phyloP scores from a whole-genome alignment of 495 filamentous ascomycete genomes.

The Penicillium chermesinum region DNA sequence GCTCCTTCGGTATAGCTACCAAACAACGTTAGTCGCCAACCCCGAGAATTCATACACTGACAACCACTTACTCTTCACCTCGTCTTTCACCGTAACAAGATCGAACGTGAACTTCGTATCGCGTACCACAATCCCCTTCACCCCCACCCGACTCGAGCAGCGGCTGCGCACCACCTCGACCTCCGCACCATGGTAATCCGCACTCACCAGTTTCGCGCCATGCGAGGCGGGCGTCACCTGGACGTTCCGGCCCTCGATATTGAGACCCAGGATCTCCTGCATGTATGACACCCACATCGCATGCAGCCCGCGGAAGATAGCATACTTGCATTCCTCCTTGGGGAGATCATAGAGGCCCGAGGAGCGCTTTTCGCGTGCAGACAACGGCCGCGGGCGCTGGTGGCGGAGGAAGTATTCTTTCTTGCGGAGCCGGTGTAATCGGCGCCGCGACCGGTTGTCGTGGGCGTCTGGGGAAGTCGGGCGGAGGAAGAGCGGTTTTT shows the following conservation, averaged over 20 bases:
- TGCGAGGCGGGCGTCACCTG: conserved; percentile 46
- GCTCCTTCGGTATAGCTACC: conserved; percentile 76
- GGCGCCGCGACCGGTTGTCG: conserved; percentile 62
- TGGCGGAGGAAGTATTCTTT: conserved; percentile 51
- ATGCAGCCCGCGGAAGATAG: conserved; percentile 70
- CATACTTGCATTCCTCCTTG: conserved; percentile 61
- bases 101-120: conserved; percentile 86
- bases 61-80: conserved; percentile 53
- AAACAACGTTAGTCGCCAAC: conserved; percentile 5
- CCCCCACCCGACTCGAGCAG: conserved; percentile 75
- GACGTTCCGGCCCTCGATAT: conserved; percentile 34
- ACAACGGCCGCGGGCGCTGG: conserved; percentile 70
- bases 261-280: conserved; percentile 58
- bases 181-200: conserved; percentile 86
- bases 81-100: conserved; percentile 61
- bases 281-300: conserved; percentile 80
- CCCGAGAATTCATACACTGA: too few relatives aligned
- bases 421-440: conserved; percentile 51
- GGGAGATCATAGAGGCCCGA: conserved; percentile 71
- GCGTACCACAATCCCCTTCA: conserved; percentile 79
- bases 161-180: conserved; percentile 77
- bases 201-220: conserved; percentile 67
- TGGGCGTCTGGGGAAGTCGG: conserved; percentile 59
- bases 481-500: conserved; percentile 74
- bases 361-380: conserved; percentile 70